These are phyloP conservation scores for Neonectria magnoliae DNA, from an alignment of 2,329 filamentous ascomycete genomes.

Conservation along the genomic window DNA sequence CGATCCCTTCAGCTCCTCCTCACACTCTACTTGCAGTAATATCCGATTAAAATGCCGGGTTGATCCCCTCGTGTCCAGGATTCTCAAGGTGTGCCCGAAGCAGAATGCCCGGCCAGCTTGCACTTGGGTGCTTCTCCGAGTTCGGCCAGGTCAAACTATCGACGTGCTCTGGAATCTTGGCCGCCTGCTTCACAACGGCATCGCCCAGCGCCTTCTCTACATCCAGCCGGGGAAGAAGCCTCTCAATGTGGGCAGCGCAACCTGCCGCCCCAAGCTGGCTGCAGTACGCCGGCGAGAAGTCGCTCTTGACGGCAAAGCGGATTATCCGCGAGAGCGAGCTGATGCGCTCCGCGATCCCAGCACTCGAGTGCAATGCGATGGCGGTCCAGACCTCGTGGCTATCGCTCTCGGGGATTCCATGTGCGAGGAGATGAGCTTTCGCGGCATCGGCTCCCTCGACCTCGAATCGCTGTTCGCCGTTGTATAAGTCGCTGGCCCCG, in stretches of 20 bases:
- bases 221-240: conserved; percentile 38
- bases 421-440: conserved; percentile 39
- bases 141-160: conserved; percentile 40
- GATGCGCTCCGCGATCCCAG: conserved; percentile 50
- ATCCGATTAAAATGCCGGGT: conserved; percentile 42
- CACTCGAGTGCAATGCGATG: conserved; percentile 48
- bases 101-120: conserved; percentile 46
- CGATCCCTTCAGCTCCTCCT: not conserved
- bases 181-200: conserved; percentile 43
- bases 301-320: conserved; percentile 45
- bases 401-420: conserved; percentile 38
- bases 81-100: conserved; percentile 45
- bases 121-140: conserved; percentile 43
- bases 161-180: conserved; percentile 28
- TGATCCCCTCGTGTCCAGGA: conserved; percentile 40
- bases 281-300: conserved; percentile 42
- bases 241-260: conserved; percentile 34
- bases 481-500: conserved; percentile 44
- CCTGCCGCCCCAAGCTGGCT: conserved; percentile 14
- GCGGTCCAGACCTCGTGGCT: conserved; percentile 48
- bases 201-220: conserved; percentile 40
- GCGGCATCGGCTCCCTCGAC: conserved; percentile 47
- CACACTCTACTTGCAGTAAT: not conserved
- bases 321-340: conserved; percentile 46
- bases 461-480: conserved; percentile 49